Evolutionary conservation across 1,284 basidiomycete genomes (phyloP).

Genomic region (Papiliotrema laurentii): DNA sequence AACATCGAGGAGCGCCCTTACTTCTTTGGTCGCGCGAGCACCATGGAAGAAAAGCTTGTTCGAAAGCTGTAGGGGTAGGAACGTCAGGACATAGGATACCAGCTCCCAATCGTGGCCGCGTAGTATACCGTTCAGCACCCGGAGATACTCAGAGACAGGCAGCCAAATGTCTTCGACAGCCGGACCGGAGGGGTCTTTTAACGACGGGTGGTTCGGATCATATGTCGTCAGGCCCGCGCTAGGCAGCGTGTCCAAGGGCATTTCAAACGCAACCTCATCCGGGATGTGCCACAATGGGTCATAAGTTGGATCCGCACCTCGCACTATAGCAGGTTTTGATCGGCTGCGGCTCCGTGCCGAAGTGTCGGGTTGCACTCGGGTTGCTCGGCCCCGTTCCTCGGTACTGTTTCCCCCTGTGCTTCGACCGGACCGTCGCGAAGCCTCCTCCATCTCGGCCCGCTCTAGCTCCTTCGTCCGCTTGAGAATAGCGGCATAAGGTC

Average conservation of each 20-base stretch:
- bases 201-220: conserved; percentile 53
- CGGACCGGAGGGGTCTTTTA: conserved; percentile 52
- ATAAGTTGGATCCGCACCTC: conserved; percentile 36
- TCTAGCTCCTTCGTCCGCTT: conserved; percentile 42
- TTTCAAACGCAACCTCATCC: conserved; percentile 65
- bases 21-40: conserved; percentile 63
- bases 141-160: conserved; percentile 74
- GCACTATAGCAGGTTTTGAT: conserved; percentile 52
- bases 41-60: conserved; percentile 99
- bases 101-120: conserved; percentile 90
- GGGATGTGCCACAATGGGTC: conserved; percentile 74
- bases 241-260: conserved; percentile 61
- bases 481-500: conserved; percentile 45
- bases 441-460: conserved; percentile 27
- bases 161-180: conserved; percentile 56
- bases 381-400: conserved; percentile 33
- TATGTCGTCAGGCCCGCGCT: conserved; percentile 73
- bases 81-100: conserved; percentile 84
- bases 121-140: conserved; percentile 63
- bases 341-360: conserved; percentile 59
- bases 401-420: conserved; percentile 7
- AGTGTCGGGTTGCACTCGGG: conserved; percentile 12
- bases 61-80: conserved; percentile 82
- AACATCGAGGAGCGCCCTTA: conserved; percentile 64
- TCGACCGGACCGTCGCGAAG: conserved; percentile 9